phyloP scores from a whole-genome alignment of 169 alveolate species.

The Eimeria tenella region DNA sequence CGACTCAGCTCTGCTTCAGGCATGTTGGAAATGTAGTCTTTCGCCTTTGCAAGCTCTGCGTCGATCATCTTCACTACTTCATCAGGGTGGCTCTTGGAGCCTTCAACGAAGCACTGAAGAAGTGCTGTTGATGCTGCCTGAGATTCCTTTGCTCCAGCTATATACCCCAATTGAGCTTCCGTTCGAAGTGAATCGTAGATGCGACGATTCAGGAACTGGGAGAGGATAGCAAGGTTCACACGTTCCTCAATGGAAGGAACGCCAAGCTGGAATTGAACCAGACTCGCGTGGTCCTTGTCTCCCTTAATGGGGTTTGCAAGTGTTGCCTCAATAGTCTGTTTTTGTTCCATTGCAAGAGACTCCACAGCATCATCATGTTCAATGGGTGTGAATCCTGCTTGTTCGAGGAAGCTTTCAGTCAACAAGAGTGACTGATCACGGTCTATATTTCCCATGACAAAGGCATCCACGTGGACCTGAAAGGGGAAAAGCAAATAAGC shows the following conservation, averaged over 20 bases:
- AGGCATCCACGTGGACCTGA: conserved; percentile 79
- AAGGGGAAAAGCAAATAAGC: neutral
- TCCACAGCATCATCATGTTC: conserved; percentile 65
- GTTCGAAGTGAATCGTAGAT: conserved; percentile 80
- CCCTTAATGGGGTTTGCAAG: conserved; percentile 78
- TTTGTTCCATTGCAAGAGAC: conserved; percentile 79
- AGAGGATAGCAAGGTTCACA: conserved; percentile 76
- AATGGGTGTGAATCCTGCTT: conserved; percentile 70
- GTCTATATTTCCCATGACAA: conserved; percentile 79
- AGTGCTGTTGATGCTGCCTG: conserved; percentile 72
- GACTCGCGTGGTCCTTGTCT: conserved; percentile 78
- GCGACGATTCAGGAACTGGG: conserved; percentile 74
- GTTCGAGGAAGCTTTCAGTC: conserved; percentile 59
- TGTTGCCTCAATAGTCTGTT: conserved; percentile 68
- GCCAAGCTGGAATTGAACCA: conserved; percentile 80
- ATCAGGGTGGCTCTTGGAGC: conserved; percentile 77
- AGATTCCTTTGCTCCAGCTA: conserved; percentile 78
- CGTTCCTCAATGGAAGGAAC: conserved; percentile 81
- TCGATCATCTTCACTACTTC: conserved; percentile 77
- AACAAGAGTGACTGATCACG: conserved; percentile 38
- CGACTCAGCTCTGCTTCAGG: conserved; percentile 74
- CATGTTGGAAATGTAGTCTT: conserved; percentile 54
- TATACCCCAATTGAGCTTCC: conserved; percentile 81
- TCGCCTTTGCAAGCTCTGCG: conserved; percentile 36
- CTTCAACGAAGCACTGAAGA: conserved; percentile 77